These are phyloP conservation scores for Yamagishiella unicocca DNA, from an alignment of 139 green algal species.

Conservation along the genomic window DNA sequence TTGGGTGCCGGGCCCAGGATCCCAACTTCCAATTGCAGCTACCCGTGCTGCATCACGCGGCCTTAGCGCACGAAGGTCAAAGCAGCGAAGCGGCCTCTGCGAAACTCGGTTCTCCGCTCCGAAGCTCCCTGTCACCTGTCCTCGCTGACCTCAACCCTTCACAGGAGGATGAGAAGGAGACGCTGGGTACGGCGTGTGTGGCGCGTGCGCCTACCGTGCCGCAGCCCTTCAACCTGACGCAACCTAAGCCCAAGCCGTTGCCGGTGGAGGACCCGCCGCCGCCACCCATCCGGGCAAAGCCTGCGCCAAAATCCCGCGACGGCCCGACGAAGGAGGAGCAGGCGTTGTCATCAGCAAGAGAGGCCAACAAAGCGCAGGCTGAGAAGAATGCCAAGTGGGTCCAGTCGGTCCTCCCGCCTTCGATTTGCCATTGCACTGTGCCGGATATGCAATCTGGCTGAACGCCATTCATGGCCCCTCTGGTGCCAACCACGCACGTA, in stretches of 20 bases:
- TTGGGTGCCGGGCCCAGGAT: too few relatives aligned
- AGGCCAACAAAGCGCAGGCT: slow-evolving; percentile 54
- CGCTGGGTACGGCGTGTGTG: slow-evolving; percentile 10
- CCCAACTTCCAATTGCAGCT: too few relatives aligned
- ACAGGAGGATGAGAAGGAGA: slow-evolving; percentile 38
- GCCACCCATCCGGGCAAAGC: slow-evolving; percentile 47
- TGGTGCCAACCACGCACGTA: too few relatives aligned
- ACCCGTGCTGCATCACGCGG: too few relatives aligned
- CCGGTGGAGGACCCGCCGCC: slow-evolving; percentile 67
- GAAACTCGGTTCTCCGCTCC: too few relatives aligned
- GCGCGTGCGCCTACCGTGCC: slow-evolving; percentile 50
- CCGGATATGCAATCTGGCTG: too few relatives aligned
- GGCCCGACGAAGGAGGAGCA: slow-evolving; percentile 77
- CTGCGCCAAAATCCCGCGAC: slow-evolving; percentile 48
- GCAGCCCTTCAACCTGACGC: slow-evolving; percentile 79
- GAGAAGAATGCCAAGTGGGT: slow-evolving; percentile 43
- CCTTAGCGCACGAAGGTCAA: too few relatives aligned
- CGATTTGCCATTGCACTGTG: too few relatives aligned
- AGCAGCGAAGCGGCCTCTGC: too few relatives aligned
- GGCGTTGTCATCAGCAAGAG: slow-evolving; percentile 68
- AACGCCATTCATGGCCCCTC: too few relatives aligned
- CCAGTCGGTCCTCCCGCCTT: too few relatives aligned
- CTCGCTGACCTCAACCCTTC: neutral
- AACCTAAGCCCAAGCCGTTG: slow-evolving; percentile 71
- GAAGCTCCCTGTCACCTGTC: too few relatives aligned